These are phyloP conservation scores for Xerocomus tenax DNA, from an alignment of 1,284 basidiomycete species.

Conservation along the genomic window DNA sequence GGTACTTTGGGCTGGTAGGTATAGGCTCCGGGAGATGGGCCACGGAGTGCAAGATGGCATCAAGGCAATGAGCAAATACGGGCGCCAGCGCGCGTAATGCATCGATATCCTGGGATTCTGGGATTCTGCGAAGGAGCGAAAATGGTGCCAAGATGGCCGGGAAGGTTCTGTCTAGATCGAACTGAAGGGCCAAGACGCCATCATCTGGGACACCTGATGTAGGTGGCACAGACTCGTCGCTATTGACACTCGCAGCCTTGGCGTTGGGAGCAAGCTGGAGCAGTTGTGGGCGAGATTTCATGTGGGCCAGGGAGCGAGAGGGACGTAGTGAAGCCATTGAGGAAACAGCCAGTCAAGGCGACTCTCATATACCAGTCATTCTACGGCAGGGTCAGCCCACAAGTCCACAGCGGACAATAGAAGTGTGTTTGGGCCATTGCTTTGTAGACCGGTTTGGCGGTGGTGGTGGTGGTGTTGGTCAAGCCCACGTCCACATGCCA, in stretches of 20 bases:
- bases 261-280: neutral
- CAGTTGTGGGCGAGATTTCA: slow-evolving; percentile 1
- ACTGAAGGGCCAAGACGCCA: slow-evolving; percentile 5
- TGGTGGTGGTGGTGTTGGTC: slow-evolving; percentile 5
- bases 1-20: slow-evolving; percentile 20
- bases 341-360: neutral
- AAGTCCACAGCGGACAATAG: slow-evolving; percentile 21
- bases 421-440: neutral
- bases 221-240: slow-evolving; percentile 12
- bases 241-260: slow-evolving; percentile 14
- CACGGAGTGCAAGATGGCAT: slow-evolving; percentile 27
- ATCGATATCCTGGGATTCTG: slow-evolving; percentile 22
- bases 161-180: slow-evolving; percentile 29
- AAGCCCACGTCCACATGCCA: neutral
- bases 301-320: slow-evolving; percentile 12
- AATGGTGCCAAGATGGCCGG: slow-evolving; percentile 27
- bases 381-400: slow-evolving; percentile 4
- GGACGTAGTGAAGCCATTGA: slow-evolving; percentile 10
- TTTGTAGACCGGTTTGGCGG: neutral
- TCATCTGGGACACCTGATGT: slow-evolving; percentile 2
- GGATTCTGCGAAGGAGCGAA: slow-evolving; percentile 19
- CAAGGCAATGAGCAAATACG: slow-evolving; percentile 21
- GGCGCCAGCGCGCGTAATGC: slow-evolving; percentile 25
- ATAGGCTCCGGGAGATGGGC: slow-evolving; percentile 18
- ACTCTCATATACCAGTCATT: neutral